Evolutionary conservation across 2,329 filamentous ascomycete genomes (phyloP).

Genomic region (Beauveria rudraprayagi): DNA sequence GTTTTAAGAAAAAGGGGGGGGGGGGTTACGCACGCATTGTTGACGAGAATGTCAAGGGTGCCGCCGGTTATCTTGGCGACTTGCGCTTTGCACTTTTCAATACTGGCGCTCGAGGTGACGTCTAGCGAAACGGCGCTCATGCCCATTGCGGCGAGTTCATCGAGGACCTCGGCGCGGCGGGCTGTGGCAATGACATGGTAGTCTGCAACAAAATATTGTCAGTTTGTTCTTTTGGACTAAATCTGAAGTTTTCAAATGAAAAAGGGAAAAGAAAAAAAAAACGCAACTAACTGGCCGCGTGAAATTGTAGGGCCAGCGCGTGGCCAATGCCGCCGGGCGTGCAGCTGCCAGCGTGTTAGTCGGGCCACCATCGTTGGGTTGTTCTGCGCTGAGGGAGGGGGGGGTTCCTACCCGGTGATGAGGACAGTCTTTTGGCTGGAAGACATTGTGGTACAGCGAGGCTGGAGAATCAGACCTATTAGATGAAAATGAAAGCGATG

Average conservation of each 20-base stretch:
- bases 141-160: slow-evolving; percentile 35
- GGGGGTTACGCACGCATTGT: slow-evolving; percentile 42
- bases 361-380: too few relatives aligned
- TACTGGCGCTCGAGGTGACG: slow-evolving; percentile 44
- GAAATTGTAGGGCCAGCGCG: slow-evolving; percentile 37
- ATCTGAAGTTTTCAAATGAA: neutral
- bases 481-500: neutral
- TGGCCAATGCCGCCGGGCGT: slow-evolving; percentile 39
- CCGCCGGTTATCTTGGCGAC: slow-evolving; percentile 42
- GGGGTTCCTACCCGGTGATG: neutral
- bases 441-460: neutral
- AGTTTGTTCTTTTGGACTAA: too few relatives aligned
- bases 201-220: slow-evolving; percentile 23
- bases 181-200: slow-evolving; percentile 50
- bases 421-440: slow-evolving; percentile 1
- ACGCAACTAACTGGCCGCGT: slow-evolving; percentile 16
- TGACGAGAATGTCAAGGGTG: slow-evolving; percentile 49
- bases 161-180: slow-evolving; percentile 39
- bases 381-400: too few relatives aligned
- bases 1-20: too few relatives aligned
- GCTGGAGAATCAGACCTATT: too few relatives aligned
- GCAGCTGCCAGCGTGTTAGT: slow-evolving; percentile 4
- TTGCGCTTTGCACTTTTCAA: slow-evolving; percentile 38
- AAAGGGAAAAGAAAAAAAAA: neutral
- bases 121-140: slow-evolving; percentile 45